Evolutionary conservation across 345 rosid species (phyloP).

Genomic region (Rhodomyrtus tomentosa): DNA sequence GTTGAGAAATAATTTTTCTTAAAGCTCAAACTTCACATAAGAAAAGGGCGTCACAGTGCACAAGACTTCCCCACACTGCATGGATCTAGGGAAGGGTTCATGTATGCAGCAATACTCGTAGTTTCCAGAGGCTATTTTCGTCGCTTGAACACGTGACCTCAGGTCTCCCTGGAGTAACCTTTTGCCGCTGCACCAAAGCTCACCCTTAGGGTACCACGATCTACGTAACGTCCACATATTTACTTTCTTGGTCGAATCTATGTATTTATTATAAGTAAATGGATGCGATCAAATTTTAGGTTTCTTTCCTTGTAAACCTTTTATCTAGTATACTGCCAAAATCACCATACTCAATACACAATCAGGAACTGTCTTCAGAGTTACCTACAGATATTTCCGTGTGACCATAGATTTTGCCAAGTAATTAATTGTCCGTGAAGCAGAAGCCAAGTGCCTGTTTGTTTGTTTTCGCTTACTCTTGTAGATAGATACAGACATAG

Average conservation of each 20-base stretch:
- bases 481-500: too few species aligned
- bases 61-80: background rate
- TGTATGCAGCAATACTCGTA: too few species aligned
- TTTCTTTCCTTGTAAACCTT: background rate
- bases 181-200: background rate
- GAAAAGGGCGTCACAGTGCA: background rate
- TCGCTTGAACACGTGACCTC: background rate
- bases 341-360: background rate
- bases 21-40: background rate
- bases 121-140: too few species aligned
- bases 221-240: background rate
- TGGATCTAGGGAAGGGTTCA: background rate
- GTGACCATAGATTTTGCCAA: too few species aligned
- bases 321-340: background rate
- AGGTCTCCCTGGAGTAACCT: background rate
- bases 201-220: background rate
- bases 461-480: too few species aligned
- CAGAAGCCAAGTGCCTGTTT: too few species aligned
- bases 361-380: too few species aligned
- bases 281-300: background rate
- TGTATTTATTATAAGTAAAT: background rate
- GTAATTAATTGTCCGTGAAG: too few species aligned
- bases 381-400: too few species aligned
- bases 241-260: background rate
- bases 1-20: background rate